A percentile compares a stretch with the other conserved stretches of the same genome.
Conservation (phyloP, 805 yeast species). For the Starmerella bombicola region DNA sequence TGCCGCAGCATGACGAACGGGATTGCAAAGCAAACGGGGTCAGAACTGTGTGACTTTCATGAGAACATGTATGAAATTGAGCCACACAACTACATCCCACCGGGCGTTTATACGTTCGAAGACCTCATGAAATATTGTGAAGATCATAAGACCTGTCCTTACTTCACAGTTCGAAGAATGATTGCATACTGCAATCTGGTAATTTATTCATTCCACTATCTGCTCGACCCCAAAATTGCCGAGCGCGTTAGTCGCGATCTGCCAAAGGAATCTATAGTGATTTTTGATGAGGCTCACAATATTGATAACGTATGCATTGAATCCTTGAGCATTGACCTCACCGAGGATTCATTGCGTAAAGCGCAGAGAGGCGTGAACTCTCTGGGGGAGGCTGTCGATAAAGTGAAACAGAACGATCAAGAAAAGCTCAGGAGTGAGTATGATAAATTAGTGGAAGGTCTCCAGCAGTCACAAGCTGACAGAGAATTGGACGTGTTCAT, state of each 20-base stretch:
- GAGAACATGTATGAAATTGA: conserved; percentile 79
- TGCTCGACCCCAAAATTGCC: conserved; percentile 92
- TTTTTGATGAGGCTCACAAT: conserved; percentile 97
- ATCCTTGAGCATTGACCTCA: conserved; percentile 78
- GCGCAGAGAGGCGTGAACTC: conserved; percentile 82
- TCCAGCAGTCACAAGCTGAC: conserved; percentile 56
- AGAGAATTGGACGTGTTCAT: conserved; percentile 54
- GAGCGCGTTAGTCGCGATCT: conserved; percentile 87
- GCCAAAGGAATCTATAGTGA: conserved; percentile 83
- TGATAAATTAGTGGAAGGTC: conserved; percentile 78
- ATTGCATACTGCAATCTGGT: conserved; percentile 80
- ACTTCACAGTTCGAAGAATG: conserved; percentile 96
- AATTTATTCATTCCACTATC: conserved; percentile 91
- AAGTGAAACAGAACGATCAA: conserved; percentile 71
- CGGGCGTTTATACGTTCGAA: conserved; percentile 92
- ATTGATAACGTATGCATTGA: conserved; percentile 98
- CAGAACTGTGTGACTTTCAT: conserved; percentile 70
- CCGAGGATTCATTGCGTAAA: conserved; percentile 73
- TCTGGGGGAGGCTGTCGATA: conserved; percentile 68
- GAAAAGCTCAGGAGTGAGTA: conserved; percentile 80
- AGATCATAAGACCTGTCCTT: conserved; percentile 77
- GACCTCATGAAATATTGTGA: conserved; percentile 66
- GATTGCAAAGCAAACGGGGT: conserved; percentile 53
- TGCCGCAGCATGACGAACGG: conserved; percentile 94
- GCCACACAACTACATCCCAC: conserved; percentile 78